Evolutionary conservation across 805 yeast genomes (phyloP), one percentile per base, ranked within the genome.

Genomic region (Metschnikowia hibisci): DNA sequence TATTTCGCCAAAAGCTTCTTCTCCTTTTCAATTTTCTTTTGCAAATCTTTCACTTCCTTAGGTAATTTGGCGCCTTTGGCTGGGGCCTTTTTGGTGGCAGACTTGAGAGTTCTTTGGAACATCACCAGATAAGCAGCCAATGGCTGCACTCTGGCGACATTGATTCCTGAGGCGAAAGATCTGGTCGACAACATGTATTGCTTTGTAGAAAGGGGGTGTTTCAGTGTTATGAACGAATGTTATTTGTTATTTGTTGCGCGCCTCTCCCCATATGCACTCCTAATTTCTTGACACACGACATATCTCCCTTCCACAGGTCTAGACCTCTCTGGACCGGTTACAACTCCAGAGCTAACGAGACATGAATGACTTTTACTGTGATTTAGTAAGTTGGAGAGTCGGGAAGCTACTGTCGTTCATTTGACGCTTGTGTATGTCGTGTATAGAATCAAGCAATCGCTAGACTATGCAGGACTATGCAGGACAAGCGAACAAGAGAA

Each of bases 21-120:
- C 32, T 50, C 54, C 48, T 56, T 55, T 47, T 58, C 50, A 42
- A 54, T 47, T 39, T 55, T 55, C 15, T 46, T 48, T 40, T 54
- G 44, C 42, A 55, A 48, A 22, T 32, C 20, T 42, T 31, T 46
- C n/a, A 37, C 27, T 20, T 35, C 32, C 16, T 26, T 35, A 14
- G 23, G 23, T 8, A 35, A 4, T n/a, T 26, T 6, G 4, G 39
- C 39, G 10, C 16, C 5, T 11, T 28, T 6, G 15, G 2, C 16
- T 3, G 39, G 13, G n/a, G 25, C 39, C 7, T 16, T n/a, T 20
- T 20, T 20, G 23, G 23, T 8, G 23, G 23, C 23, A 15, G 44
- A 16, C 27, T 39, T 32, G 23, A 26, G 1, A 2, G 39, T n/a
- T 34, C 39, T 46, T 10, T 36, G 34, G n/a, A 46, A 39, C 32